Evolutionary conservation across 1,284 basidiomycete genomes (phyloP).

Genomic region (Leccinum subrobustum): DNA sequence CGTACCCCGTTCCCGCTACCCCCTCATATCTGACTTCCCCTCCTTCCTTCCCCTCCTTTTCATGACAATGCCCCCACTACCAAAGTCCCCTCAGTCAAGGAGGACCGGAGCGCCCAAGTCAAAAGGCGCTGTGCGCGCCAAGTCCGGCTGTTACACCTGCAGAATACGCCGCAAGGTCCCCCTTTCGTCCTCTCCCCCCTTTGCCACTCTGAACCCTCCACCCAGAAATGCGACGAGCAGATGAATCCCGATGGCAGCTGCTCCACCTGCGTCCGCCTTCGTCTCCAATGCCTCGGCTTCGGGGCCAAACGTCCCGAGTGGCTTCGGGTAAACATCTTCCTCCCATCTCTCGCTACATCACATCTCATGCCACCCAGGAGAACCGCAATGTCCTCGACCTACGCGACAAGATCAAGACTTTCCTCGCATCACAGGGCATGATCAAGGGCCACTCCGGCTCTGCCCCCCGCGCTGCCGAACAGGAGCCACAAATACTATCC

Average conservation of each 20-base stretch:
- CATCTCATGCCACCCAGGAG: constrained; percentile 46
- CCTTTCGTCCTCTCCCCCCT: constrained; percentile 14
- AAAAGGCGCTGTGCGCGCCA: constrained; percentile 76
- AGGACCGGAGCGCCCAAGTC: constrained; percentile 58
- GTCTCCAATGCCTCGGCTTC: constrained; percentile 83
- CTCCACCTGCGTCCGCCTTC: constrained; percentile 72
- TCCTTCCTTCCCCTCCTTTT: neutral
- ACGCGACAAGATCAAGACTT: constrained; percentile 73
- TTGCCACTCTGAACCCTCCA: neutral
- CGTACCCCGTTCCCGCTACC: constrained; percentile 17
- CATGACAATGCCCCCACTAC: constrained; percentile 35
- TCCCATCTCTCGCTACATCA: neutral
- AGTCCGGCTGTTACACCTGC: constrained; percentile 84
- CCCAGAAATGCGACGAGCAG: constrained; percentile 81
- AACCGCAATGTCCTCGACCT: constrained; percentile 63
- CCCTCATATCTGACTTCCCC: constrained; percentile 12
- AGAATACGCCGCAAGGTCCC: constrained; percentile 76
- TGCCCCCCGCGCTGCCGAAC: constrained; percentile 52
- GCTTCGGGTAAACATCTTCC: constrained; percentile 57
- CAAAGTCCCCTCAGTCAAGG: constrained; percentile 41
- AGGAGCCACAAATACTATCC: constrained; percentile 54
- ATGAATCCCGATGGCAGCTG: constrained; percentile 61
- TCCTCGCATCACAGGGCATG: constrained; percentile 77
- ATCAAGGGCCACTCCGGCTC: constrained; percentile 80
- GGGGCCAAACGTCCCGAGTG: constrained; percentile 82